phyloP scores from a whole-genome alignment of 768 basidiomycete species.

The Macrolepiota dolichaula region DNA sequence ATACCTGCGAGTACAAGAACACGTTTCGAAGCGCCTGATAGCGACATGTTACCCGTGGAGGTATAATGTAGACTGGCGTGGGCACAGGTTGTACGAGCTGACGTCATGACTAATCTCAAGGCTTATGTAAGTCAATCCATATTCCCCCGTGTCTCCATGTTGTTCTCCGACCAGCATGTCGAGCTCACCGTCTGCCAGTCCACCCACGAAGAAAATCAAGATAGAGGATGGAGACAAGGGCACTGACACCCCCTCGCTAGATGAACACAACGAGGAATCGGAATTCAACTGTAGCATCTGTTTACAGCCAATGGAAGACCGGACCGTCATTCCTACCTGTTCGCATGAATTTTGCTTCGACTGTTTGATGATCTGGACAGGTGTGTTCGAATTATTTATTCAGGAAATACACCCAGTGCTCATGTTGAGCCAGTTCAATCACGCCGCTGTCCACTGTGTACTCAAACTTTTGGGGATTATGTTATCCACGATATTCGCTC shows the following conservation, averaged over 20 bases:
- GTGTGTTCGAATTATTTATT: constrained; percentile 37
- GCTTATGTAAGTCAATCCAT: background rate
- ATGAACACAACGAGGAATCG: constrained; percentile 31
- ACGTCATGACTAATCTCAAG: constrained; percentile 2
- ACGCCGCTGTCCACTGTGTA: constrained; percentile 73
- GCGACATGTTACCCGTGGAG: constrained; percentile 6
- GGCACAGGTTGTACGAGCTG: background rate
- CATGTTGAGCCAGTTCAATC: constrained; percentile 56
- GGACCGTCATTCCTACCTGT: constrained; percentile 79
- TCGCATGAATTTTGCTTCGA: constrained; percentile 95
- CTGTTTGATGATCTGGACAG: constrained; percentile 84
- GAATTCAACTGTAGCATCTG: constrained; percentile 84
- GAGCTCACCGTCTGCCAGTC: background rate
- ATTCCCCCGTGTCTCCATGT: background rate
- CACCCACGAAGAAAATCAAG: background rate
- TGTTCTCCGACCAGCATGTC: constrained; percentile 1
- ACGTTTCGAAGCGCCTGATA: constrained; percentile 35
- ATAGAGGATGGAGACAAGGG: background rate
- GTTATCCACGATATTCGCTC: constrained; percentile 80
- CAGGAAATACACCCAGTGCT: background rate
- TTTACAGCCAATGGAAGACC: constrained; percentile 70
- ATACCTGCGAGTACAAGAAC: constrained; percentile 58
- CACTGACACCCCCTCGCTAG: constrained; percentile 11
- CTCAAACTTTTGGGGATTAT: constrained; percentile 63
- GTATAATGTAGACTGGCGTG: background rate